Base-by-base conservation (phyloP, 2,329 filamentous ascomycete species). In the Fusarium nanum region DNA sequence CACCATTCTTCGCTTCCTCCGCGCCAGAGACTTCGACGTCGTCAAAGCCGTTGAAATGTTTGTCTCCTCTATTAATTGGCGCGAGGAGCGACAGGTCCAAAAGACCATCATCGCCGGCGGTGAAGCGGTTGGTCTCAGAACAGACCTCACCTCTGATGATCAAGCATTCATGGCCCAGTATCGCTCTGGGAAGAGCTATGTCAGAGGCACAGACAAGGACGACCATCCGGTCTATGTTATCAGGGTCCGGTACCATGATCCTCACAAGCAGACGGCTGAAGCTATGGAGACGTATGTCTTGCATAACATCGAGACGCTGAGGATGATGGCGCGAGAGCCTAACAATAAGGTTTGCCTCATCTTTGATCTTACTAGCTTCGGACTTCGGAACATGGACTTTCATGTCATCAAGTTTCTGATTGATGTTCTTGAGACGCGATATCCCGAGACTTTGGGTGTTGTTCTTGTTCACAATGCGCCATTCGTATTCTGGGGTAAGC, bases 341-440 rank as follows among this genome's bases (percentile, higher is more conserved):
- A n/a, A 73, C 23, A 71, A 73, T 2, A 73, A 64, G 14, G 67
- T 60, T 20, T 73, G 71, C 30, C 64, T 93, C 60, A 79, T 93
- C 55, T 93, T 93, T 75, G 91, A 93, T 78, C 90, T 93, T 86
- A 91, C 86, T 10, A 84, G 87, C 66, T 93, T 93, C 76, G 86
- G 86, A 16, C 83, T 93, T 76, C 85, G 88, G 13, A 93, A 93
- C 79, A 93, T 93, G 85, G 91, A 93, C 78, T 93, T 93, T 76
- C 85, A 88, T 0, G 90, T 91, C 0, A 89, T 93, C 54, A 93
- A 92, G 72, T 93, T 93, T 81, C 91, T 93, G 82, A 92, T 93
- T 79, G 91, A 92, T 72, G 91, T 90, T 75, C 92, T 93, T 73
- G 91, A 93, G 80, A 91, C 91, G 50, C 92, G 93, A 75, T 93